Conservation (phyloP, 495 filamentous ascomycete species). For the Hypoxylon fuscum region DNA sequence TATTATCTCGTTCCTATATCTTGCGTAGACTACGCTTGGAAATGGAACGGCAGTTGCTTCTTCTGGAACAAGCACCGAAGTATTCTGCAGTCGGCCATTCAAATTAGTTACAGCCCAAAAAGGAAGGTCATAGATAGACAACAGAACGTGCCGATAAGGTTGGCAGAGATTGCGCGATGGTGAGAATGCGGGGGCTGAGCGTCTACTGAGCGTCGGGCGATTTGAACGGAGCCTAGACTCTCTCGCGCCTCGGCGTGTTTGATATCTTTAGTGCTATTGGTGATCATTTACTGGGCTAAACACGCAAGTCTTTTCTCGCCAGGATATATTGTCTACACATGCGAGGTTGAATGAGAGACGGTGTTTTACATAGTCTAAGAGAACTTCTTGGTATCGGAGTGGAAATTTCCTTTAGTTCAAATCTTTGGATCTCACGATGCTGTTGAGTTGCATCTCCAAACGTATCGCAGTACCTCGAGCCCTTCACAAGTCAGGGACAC, state of each 20-base stretch:
- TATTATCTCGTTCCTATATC: constrained; percentile 3
- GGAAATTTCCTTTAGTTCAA: not conserved
- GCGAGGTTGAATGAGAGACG: not conserved
- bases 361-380: not conserved
- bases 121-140: constrained; percentile 34
- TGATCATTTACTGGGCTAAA: not conserved
- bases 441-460: no score
- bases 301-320: not conserved
- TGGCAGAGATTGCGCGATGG: constrained; percentile 31
- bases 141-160: constrained; percentile 39
- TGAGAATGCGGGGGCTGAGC: constrained; percentile 17
- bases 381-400: not conserved
- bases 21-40: constrained; percentile 6
- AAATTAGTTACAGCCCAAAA: constrained; percentile 15
- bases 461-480: no score
- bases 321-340: constrained; percentile 1
- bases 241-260: constrained; percentile 10
- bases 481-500: no score
- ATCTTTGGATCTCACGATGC: no score
- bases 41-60: constrained; percentile 26
- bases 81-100: not conserved
- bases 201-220: not conserved
- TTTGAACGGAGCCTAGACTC: constrained; percentile 4
- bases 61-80: constrained; percentile 35
- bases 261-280: constrained; percentile 25